Evolutionary conservation across 2,329 filamentous ascomycete species (phyloP).

Genomic region (Cladophialophora psammophila): DNA sequence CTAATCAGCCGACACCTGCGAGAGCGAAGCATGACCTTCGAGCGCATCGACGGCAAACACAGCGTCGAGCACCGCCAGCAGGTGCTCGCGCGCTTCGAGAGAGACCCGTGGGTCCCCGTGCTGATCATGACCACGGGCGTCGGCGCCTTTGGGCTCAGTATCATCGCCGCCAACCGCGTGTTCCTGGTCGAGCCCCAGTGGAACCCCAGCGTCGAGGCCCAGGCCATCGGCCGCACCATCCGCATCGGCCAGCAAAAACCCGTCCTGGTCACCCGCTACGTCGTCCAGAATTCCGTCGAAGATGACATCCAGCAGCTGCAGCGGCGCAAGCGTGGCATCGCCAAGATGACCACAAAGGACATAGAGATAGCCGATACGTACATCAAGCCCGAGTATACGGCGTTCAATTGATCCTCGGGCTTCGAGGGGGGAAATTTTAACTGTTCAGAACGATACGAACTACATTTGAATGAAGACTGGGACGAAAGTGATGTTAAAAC

Average conservation of each 20-base stretch:
- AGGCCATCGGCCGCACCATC: constrained; percentile 60
- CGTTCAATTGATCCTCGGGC: not conserved
- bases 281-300: constrained; percentile 18
- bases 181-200: constrained; percentile 63
- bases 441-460: not conserved
- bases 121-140: constrained; percentile 63
- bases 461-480: not conserved
- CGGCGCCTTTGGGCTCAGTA: constrained; percentile 60
- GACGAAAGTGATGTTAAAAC: not conserved
- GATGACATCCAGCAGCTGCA: constrained; percentile 16
- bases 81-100: constrained; percentile 51
- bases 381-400: constrained; percentile 4
- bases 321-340: constrained; percentile 16
- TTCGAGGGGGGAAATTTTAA: not conserved
- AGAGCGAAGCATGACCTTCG: constrained; percentile 38
- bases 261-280: constrained; percentile 9
- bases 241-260: constrained; percentile 55
- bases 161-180: constrained; percentile 57
- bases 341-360: constrained; percentile 13
- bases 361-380: not conserved
- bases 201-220: constrained; percentile 62
- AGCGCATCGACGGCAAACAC: constrained; percentile 56
- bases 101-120: constrained; percentile 43
- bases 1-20: constrained; percentile 47
- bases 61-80: constrained; percentile 48